Percentiles rank a stretch among this genome's conserved stretches.
phyloP scores from a whole-genome alignment of 2,329 filamentous ascomycete species.

The Bipolaris bicolor region DNA sequence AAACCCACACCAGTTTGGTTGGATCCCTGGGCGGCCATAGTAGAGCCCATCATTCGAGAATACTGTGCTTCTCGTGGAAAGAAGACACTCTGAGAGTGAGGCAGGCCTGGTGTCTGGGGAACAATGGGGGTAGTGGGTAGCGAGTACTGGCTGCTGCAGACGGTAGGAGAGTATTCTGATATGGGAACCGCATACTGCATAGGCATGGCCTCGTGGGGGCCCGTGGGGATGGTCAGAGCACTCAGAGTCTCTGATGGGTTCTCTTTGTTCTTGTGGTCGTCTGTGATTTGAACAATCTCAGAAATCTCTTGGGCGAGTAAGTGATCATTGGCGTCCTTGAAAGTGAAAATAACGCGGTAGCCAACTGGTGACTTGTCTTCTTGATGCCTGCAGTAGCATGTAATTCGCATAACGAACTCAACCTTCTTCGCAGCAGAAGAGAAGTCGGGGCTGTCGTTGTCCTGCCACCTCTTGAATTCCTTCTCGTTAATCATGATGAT shows the following conservation, averaged over 20 bases:
- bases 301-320: constrained; percentile 80
- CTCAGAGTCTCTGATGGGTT: constrained; percentile 28
- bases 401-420: constrained; percentile 90
- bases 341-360: constrained; percentile 91
- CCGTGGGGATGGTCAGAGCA: constrained; percentile 27
- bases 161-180: constrained; percentile 32
- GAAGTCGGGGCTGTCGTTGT: constrained; percentile 31
- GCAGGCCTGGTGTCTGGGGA: constrained; percentile 26
- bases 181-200: constrained; percentile 24
- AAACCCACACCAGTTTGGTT: constrained; percentile 21
- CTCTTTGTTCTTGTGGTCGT: constrained; percentile 82
- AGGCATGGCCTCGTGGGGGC: constrained; percentile 19
- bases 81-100: constrained; percentile 28
- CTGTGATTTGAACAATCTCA: constrained; percentile 91
- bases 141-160: constrained; percentile 33
- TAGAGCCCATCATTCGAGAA: constrained; percentile 18
- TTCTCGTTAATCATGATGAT: constrained; percentile 51
- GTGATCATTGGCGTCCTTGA: constrained; percentile 79
- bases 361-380: constrained; percentile 78
- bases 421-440: constrained; percentile 68
- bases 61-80: constrained; percentile 26
- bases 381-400: constrained; percentile 95
- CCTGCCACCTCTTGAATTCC: constrained; percentile 45
- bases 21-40: constrained; percentile 15
- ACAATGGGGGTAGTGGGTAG: constrained; percentile 37